These are phyloP conservation scores for Phytopythium vexans DNA, from an alignment of 352 stramenopile species.

Conservation along the genomic window DNA sequence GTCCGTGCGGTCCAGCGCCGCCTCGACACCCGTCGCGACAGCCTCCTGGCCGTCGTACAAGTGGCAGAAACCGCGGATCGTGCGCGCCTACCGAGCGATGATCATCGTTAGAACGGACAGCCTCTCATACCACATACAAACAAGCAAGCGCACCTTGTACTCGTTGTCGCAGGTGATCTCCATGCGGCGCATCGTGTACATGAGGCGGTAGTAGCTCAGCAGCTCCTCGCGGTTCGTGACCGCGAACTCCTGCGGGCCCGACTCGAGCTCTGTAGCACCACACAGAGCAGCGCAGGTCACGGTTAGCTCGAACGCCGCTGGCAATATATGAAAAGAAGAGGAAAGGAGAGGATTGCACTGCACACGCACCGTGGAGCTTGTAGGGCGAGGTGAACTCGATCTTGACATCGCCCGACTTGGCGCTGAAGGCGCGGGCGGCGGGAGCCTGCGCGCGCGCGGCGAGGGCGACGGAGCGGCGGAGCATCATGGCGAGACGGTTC, in stretches of 20 bases:
- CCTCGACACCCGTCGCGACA: constrained; percentile 97
- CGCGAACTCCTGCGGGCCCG: constrained; percentile 52
- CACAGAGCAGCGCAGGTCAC: background rate
- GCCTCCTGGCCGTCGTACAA: constrained; percentile 99
- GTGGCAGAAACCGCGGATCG: constrained; percentile 99
- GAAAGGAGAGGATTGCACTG: background rate
- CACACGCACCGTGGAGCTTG: constrained; percentile 73
- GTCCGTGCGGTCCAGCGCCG: constrained; percentile 93
- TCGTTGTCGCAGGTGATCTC: constrained; percentile 99
- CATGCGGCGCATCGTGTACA: constrained; percentile 99
- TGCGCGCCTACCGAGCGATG: constrained; percentile 51
- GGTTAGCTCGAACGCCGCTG: too few species aligned
- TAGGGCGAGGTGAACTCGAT: constrained; percentile 71
- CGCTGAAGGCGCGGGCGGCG: constrained; percentile 59
- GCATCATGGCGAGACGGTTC: constrained; percentile 32
- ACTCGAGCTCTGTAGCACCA: constrained; percentile 50
- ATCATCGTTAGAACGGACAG: background rate
- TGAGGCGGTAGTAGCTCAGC: constrained; percentile 95
- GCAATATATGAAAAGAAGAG: background rate
- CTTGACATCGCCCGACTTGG: constrained; percentile 53
- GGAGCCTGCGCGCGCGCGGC: constrained; percentile 26
- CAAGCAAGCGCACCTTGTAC: constrained; percentile 90
- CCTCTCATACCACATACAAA: background rate
- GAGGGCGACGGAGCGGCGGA: constrained; percentile 52
- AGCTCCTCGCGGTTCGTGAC: constrained; percentile 96